These are phyloP conservation scores for Podospora sp. DNA, from an alignment of 495 filamentous ascomycete species.

Conservation along the genomic window DNA sequence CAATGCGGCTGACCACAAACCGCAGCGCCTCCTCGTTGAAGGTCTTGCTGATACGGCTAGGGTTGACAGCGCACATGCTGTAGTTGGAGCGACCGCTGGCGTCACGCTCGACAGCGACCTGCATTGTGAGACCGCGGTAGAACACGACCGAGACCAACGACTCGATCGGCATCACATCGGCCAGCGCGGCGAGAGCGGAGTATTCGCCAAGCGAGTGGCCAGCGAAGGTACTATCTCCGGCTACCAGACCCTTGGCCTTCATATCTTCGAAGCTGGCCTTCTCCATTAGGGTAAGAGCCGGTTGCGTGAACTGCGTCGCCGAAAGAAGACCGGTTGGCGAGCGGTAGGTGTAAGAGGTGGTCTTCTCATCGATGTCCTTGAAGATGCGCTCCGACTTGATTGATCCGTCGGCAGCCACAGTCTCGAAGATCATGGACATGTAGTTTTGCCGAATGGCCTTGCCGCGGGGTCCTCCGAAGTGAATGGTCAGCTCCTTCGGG, in stretches of 20 bases:
- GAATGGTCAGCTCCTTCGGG: conserved; percentile 96
- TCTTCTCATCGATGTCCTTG: conserved; percentile 91
- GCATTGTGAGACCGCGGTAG: conserved; percentile 98
- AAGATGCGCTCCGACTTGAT: conserved; percentile 99
- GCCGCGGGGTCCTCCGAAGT: conserved; percentile 95
- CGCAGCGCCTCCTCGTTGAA: conserved; percentile 97
- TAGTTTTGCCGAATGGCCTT: conserved; percentile 98
- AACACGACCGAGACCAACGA: conserved; percentile 97
- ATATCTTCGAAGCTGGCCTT: conserved; percentile 99
- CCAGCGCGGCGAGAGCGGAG: conserved; percentile 91
- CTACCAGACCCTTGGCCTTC: conserved; percentile 93
- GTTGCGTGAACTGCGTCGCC: conserved; percentile 98
- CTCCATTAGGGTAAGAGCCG: conserved; percentile 97
- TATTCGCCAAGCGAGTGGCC: conserved; percentile 99
- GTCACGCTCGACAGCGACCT: conserved; percentile 97
- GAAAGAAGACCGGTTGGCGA: conserved; percentile 95
- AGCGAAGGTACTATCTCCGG: conserved; percentile 93
- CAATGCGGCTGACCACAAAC: conserved; percentile 90
- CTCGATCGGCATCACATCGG: conserved; percentile 99
- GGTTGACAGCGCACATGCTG: conserved; percentile 98
- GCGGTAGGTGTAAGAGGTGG: conserved; percentile 93
- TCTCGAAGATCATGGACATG: conserved; percentile 99
- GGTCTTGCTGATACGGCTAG: conserved; percentile 92
- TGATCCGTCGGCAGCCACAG: conserved; percentile 82
- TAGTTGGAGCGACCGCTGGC: conserved; percentile 92